Evolutionary conservation across 2,329 filamentous ascomycete species (phyloP), one percentile per base, ranked within the genome.

Genomic region (Alternaria rosae): DNA sequence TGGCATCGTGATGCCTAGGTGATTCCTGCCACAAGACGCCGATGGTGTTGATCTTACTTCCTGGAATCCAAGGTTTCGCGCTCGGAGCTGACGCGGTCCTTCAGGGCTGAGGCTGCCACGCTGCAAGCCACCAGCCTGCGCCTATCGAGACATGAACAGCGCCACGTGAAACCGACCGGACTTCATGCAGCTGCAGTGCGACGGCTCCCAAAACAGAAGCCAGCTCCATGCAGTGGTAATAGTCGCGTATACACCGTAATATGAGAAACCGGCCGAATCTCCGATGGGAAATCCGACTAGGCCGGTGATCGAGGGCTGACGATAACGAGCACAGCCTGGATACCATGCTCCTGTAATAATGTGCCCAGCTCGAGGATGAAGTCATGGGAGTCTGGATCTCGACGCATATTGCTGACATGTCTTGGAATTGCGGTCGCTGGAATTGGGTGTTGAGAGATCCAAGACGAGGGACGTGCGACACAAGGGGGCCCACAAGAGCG

Each of bases 31-130:
- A 43, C 20, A 13, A 50, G 21, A 15, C n/a, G 41, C 45, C 53
- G 35, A 61, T 41, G 57, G 53, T 52, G 44, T 51, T 61, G 35
- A 38, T 51, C 41, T 21, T 38, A 38, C 47, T 51, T 51, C 20
- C 28, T 51, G 20, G 47, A 35, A n/a, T 51, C 47, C 47, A 47
- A n/a, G 28, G 53, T 13, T 26, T 21, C 17, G 15, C 30, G n/a
- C 32, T 13, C 10, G 13, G 43, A 32, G 32, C 57, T 26, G 41
- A 47, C 26, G 17, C 21, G 47, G 58, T 21, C 25, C 15, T 10
- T 5, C 17, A 21, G 30, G 38, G 52, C 52, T 43, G 52, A 35
- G 28, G 47, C 47, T 35, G 35, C 35, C 35, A 38, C 35, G 35
- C 35, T 38, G 47, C 9, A 23, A 51, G 47, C 30, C 47, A 50